Percentiles rank a stretch among this genome's conserved stretches.
Conservation (phyloP, 192 early-diverging fungal species). For the Pilobolus umbonatus region DNA sequence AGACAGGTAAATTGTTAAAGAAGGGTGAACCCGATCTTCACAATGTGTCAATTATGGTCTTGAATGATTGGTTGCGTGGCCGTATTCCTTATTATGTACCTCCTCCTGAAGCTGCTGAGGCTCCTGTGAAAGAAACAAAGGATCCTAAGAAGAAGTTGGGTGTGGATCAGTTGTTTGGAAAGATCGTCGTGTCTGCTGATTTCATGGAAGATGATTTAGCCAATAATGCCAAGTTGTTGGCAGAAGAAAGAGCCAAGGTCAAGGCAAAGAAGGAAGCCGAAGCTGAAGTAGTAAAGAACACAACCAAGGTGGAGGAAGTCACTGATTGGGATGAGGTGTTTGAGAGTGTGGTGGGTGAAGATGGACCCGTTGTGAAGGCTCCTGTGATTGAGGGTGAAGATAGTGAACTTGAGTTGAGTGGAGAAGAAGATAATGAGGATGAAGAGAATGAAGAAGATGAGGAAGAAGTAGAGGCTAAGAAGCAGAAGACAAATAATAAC, state of each 20-base stretch:
- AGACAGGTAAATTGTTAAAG: constrained; percentile 88
- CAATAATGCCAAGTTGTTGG: constrained; percentile 50
- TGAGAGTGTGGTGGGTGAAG: constrained; percentile 72
- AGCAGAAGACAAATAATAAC: constrained; percentile 4
- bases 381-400: constrained; percentile 35
- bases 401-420: constrained; percentile 26
- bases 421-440: constrained; percentile 17
- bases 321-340: constrained; percentile 89
- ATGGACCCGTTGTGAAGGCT: constrained; percentile 35
- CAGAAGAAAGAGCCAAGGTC: constrained; percentile 45
- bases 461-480: constrained; percentile 10
- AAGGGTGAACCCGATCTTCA: constrained; percentile 93
- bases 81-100: constrained; percentile 92
- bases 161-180: constrained; percentile 86
- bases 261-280: constrained; percentile 40
- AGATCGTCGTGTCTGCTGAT: constrained; percentile 83
- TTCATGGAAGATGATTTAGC: constrained; percentile 83
- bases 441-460: constrained; percentile 23
- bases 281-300: constrained; percentile 38
- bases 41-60: constrained; percentile 92
- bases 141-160: constrained; percentile 27
- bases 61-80: constrained; percentile 98
- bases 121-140: constrained; percentile 7
- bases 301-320: constrained; percentile 27
- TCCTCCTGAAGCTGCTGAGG: constrained; percentile 56